phyloP scores from a whole-genome alignment of 2,329 filamentous ascomycete species.

The Pseudocercospora cruenta region DNA sequence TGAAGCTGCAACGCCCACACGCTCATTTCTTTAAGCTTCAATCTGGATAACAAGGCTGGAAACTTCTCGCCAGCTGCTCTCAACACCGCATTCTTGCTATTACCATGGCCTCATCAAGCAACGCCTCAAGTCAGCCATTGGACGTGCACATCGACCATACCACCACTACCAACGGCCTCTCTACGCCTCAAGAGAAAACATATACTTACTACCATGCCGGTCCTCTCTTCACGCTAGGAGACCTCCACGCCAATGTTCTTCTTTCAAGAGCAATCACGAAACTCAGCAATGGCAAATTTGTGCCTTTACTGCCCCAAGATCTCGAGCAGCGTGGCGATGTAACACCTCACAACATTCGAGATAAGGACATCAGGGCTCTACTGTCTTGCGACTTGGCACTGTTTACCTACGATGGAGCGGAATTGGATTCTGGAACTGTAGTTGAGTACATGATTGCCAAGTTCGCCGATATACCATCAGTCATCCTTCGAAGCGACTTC shows the following conservation, averaged over 20 bases:
- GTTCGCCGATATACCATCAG: conserved; percentile 23
- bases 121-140: neutral
- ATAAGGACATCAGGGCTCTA: conserved; percentile 24
- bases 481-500: conserved; percentile 23
- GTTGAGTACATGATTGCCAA: conserved; percentile 26
- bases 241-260: conserved; percentile 22
- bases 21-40: neutral
- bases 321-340: conserved; percentile 23
- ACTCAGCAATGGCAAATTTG: conserved; percentile 18
- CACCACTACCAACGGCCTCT: neutral
- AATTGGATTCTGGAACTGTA: conserved; percentile 25
- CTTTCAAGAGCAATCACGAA: conserved; percentile 18
- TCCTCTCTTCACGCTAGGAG: conserved; percentile 22
- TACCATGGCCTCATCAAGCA: neutral
- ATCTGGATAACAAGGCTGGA: neutral
- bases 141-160: neutral
- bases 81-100: neutral
- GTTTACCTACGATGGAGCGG: conserved; percentile 24
- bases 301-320: conserved; percentile 20
- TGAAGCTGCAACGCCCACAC: neutral
- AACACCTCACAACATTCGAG: conserved; percentile 23
- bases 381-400: conserved; percentile 22
- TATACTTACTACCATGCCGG: conserved; percentile 27
- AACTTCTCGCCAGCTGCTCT: neutral
- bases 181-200: neutral